These are phyloP conservation scores for Colletotrichum endophyticum DNA, from an alignment of 2,329 filamentous ascomycete species.

Conservation along the genomic window DNA sequence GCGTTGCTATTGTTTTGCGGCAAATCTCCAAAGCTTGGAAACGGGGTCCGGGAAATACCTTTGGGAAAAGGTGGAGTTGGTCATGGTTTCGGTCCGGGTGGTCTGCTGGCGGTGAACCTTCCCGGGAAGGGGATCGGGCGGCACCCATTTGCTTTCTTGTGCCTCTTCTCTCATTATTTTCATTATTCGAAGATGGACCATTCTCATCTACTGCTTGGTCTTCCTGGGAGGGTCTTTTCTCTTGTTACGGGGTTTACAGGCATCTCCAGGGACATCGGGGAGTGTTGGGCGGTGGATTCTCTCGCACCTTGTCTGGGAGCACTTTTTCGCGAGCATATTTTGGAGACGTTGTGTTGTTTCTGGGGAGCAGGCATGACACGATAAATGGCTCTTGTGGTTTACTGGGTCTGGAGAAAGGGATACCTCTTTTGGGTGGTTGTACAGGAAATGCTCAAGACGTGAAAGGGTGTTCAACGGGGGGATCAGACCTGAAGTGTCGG, in stretches of 20 bases:
- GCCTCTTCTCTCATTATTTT: conserved; percentile 13
- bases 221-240: not conserved
- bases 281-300: not conserved
- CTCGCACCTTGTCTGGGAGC: conserved; percentile 17
- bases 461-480: conserved; percentile 18
- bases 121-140: not conserved
- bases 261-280: conserved; percentile 5
- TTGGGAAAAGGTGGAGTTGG: conserved; percentile 39
- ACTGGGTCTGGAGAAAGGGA: conserved; percentile 5
- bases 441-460: conserved; percentile 23
- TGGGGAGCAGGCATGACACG: conserved; percentile 22
- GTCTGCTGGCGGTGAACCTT: conserved; percentile 12
- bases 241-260: not conserved
- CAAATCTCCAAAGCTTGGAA: conserved; percentile 31
- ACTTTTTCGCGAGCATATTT: conserved; percentile 20
- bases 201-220: not conserved
- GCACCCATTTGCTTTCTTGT: not conserved
- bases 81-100: conserved; percentile 24
- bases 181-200: conserved; percentile 12
- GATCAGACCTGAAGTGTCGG: not conserved
- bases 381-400: conserved; percentile 19
- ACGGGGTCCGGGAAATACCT: conserved; percentile 25
- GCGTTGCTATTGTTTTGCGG: conserved; percentile 29
- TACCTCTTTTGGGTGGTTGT: conserved; percentile 18
- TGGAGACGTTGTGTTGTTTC: conserved; percentile 11